A percentile compares a stretch with the other conserved stretches of the same genome.
Conservation (phyloP, 208 protist genomes). For the Trypanosomatidae sp. region DNA sequence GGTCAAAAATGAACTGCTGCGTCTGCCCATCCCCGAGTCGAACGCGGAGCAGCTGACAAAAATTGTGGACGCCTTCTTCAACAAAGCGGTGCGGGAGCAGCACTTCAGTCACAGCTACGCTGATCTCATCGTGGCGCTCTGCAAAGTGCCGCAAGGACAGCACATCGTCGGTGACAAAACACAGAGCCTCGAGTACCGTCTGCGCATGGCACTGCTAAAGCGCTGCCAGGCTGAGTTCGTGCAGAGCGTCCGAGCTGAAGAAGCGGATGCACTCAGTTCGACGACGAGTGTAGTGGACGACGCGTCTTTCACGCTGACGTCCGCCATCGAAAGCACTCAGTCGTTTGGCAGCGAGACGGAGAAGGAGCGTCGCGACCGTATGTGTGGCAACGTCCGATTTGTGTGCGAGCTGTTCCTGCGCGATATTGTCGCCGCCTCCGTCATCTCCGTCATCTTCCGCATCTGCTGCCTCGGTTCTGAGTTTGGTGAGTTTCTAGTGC, state of each 20-base stretch:
- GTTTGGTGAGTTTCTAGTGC: slow-evolving; percentile 37
- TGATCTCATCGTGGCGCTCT: slow-evolving; percentile 65
- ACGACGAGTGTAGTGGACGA: neutral
- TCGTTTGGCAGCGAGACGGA: slow-evolving; percentile 28
- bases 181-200: slow-evolving; percentile 67
- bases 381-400: slow-evolving; percentile 80
- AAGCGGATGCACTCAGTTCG: slow-evolving; percentile 1
- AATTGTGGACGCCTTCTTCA: slow-evolving; percentile 81
- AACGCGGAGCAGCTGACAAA: slow-evolving; percentile 64
- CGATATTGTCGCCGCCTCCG: slow-evolving; percentile 54
- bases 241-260: slow-evolving; percentile 22
- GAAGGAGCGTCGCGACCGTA: slow-evolving; percentile 55
- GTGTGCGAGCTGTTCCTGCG: slow-evolving; percentile 75
- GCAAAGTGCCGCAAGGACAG: slow-evolving; percentile 60
- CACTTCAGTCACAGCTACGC: slow-evolving; percentile 77
- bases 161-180: slow-evolving; percentile 55
- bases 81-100: slow-evolving; percentile 75
- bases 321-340: slow-evolving; percentile 3
- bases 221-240: slow-evolving; percentile 74
- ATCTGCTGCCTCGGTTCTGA: slow-evolving; percentile 50
- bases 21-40: slow-evolving; percentile 80
- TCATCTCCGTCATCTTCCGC: slow-evolving; percentile 64
- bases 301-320: neutral
- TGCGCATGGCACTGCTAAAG: slow-evolving; percentile 64
- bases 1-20: slow-evolving; percentile 83